Conservation (phyloP, 306 rosid genomes). For the Luffa acutangula region DNA sequence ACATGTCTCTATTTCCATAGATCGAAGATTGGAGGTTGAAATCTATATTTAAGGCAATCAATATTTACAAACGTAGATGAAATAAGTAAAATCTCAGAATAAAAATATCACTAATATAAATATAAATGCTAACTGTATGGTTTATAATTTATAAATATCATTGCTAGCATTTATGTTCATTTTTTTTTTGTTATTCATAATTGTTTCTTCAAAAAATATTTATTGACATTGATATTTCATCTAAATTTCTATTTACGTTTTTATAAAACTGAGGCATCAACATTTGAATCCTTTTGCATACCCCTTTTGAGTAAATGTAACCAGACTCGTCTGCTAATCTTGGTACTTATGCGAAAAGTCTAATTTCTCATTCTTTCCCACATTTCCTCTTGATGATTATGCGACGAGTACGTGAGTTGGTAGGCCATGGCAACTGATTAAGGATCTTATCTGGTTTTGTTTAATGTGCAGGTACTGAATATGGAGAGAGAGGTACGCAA, state of each 20-base stretch:
- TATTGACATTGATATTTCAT: no score
- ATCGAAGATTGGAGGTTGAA: no score
- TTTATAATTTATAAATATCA: background rate
- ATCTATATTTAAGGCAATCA: background rate
- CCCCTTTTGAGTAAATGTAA: background rate
- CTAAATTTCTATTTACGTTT: no score
- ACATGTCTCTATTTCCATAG: no score
- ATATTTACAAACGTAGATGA: background rate
- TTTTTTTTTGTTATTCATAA: background rate
- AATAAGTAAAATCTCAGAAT: background rate
- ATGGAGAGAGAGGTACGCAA: slow-evolving; percentile 30
- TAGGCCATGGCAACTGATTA: background rate
- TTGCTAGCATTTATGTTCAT: background rate
- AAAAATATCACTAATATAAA: no score
- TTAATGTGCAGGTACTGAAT: slow-evolving; percentile 18
- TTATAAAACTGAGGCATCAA: background rate
- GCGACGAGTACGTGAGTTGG: background rate
- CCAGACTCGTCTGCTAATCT: background rate
- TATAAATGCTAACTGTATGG: background rate
- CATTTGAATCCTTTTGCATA: background rate
- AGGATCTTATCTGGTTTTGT: background rate
- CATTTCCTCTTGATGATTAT: background rate
- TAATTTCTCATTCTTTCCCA: background rate
- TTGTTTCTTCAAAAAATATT: no score
- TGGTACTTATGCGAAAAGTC: background rate